phyloP scores from a whole-genome alignment of 352 stramenopile genomes.

The Globisporangium uncinulatum region DNA sequence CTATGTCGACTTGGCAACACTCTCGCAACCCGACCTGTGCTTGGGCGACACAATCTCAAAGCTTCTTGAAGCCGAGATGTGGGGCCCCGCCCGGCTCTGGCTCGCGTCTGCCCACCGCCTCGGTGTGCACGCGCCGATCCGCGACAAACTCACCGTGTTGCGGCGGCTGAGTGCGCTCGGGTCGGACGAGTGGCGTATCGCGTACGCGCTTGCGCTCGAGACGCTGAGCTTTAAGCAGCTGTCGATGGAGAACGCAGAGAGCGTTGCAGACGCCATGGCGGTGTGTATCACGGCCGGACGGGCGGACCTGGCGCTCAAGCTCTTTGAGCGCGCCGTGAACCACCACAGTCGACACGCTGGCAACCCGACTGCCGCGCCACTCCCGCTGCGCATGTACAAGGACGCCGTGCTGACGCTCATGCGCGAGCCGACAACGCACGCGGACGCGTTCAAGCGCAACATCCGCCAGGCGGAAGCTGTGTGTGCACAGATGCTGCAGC shows the following conservation, averaged over 20 bases:
- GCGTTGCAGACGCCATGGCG: conserved; percentile 61
- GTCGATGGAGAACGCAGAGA: conserved; percentile 57
- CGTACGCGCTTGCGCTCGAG: conserved; percentile 63
- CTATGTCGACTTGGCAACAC: conserved; percentile 37
- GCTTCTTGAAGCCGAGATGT: conserved; percentile 54
- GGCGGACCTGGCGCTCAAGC: conserved; percentile 43
- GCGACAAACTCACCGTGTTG: conserved; percentile 58
- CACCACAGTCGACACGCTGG: conserved; percentile 30
- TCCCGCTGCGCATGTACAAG: conserved; percentile 73
- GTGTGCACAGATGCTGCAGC: conserved; percentile 65
- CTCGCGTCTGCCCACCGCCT: conserved; percentile 39
- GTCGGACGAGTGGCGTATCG: conserved; percentile 63
- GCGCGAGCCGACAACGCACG: conserved; percentile 26
- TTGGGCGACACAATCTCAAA: conserved; percentile 77
- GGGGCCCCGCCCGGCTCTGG: conserved; percentile 49
- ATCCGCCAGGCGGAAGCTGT: conserved; percentile 56
- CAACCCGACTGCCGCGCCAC: conserved; percentile 12
- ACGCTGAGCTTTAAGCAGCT: conserved; percentile 68
- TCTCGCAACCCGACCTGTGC: conserved; percentile 54
- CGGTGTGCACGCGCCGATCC: conserved; percentile 53
- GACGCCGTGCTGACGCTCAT: conserved; percentile 45
- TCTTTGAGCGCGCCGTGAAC: conserved; percentile 43
- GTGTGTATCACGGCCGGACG: conserved; percentile 49
- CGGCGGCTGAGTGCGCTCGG: conserved; percentile 23
- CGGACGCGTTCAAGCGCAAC: conserved; percentile 14